Percentiles rank a stretch among this genome's conserved stretches.
phyloP scores from a whole-genome alignment of 2,329 filamentous ascomycete genomes.

The Paramyrothecium sp. region DNA sequence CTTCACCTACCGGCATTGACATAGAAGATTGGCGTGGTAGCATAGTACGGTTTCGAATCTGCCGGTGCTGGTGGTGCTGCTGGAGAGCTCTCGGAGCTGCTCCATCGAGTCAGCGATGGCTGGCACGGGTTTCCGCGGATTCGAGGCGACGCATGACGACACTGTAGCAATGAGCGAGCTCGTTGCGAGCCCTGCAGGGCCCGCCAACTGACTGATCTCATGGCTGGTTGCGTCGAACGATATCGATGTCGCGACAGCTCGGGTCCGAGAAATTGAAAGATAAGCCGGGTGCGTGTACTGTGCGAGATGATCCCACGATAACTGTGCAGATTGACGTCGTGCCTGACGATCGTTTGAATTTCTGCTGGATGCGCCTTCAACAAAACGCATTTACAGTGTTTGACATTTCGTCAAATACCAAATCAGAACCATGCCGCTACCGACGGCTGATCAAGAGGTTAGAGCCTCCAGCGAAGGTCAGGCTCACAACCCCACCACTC shows the following conservation, averaged over 20 bases:
- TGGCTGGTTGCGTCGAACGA: conserved; percentile 9
- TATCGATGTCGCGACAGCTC: neutral
- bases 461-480: conserved; percentile 46
- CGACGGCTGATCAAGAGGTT: conserved; percentile 41
- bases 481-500: conserved; percentile 3
- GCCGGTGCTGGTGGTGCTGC: neutral
- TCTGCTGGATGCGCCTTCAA: neutral
- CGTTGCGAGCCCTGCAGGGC: conserved; percentile 19
- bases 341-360: neutral
- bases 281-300: conserved; percentile 2
- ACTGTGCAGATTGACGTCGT: conserved; percentile 7
- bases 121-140: conserved; percentile 22
- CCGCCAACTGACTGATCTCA: conserved; percentile 26
- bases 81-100: conserved; percentile 25
- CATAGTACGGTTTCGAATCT: conserved; percentile 77
- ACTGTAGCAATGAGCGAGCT: conserved; percentile 12
- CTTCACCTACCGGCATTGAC: conserved; percentile 79
- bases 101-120: conserved; percentile 23
- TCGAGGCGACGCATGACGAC: conserved; percentile 22
- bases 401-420: neutral
- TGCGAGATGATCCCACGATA: conserved; percentile 12
- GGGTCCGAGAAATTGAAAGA: neutral
- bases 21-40: conserved; percentile 97
- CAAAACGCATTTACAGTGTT: no score
- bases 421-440: conserved; percentile 28